Evolutionary conservation across 495 filamentous ascomycete species (phyloP).

Genomic region (Pseudevernia furfuracea): DNA sequence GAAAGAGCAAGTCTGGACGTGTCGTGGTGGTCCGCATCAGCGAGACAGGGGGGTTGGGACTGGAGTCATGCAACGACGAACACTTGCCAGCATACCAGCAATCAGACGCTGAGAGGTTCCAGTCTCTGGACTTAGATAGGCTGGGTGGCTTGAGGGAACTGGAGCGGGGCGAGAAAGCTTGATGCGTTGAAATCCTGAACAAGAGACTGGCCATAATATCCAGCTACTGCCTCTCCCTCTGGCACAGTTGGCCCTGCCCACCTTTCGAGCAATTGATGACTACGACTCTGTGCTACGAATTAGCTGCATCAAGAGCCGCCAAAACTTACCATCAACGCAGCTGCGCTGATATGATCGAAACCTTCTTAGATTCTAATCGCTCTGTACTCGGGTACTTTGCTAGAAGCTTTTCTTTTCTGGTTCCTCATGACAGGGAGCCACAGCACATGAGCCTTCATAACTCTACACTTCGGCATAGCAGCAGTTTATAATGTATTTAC

Average conservation of each 20-base stretch:
- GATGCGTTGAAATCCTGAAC: neutral
- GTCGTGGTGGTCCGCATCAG: conserved; percentile 91
- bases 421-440: neutral
- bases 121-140: conserved; percentile 85
- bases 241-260: neutral
- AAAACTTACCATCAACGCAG: neutral
- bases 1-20: conserved; percentile 73
- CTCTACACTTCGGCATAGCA: conserved; percentile 6
- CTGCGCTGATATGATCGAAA: conserved; percentile 4
- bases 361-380: neutral
- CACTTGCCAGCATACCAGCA: conserved; percentile 81
- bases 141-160: conserved; percentile 87
- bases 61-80: conserved; percentile 76
- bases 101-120: conserved; percentile 66
- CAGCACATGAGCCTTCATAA: conserved; percentile 1
- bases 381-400: neutral
- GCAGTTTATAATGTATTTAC: conserved; percentile 19
- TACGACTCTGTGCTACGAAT: conserved; percentile 8
- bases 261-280: conserved; percentile 10
- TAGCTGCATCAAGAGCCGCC: neutral
- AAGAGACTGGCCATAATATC: neutral
- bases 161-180: neutral
- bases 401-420: neutral
- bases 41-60: conserved; percentile 71
- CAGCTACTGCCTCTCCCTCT: neutral